Conservation (phyloP, 108 stramenopile genomes). For the Skeletonema marinoi region DNA sequence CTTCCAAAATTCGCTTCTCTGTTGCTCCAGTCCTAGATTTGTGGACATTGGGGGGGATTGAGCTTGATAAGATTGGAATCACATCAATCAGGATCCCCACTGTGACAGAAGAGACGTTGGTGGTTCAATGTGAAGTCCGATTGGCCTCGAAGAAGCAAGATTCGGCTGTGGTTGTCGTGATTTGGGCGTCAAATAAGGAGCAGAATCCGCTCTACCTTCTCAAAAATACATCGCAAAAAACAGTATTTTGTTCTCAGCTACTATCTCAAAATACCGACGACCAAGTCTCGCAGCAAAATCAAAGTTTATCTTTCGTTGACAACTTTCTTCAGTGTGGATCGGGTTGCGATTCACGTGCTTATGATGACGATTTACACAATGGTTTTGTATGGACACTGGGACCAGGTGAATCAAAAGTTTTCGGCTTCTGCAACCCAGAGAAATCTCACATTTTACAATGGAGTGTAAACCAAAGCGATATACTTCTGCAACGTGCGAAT, state of each 20-base stretch:
- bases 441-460: slow-evolving; percentile 78
- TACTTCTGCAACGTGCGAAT: slow-evolving; percentile 20
- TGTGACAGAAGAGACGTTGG: slow-evolving; percentile 41
- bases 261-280: slow-evolving; percentile 11
- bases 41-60: slow-evolving; percentile 72
- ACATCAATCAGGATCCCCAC: slow-evolving; percentile 72
- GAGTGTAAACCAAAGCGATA: slow-evolving; percentile 47
- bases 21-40: slow-evolving; percentile 32
- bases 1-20: slow-evolving; percentile 58
- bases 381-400: slow-evolving; percentile 67
- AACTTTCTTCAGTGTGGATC: neutral
- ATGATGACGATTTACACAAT: neutral
- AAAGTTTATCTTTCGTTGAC: neutral
- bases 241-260: slow-evolving; percentile 72
- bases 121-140: slow-evolving; percentile 78
- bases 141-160: slow-evolving; percentile 76
- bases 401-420: slow-evolving; percentile 63
- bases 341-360: neutral
- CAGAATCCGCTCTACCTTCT: slow-evolving; percentile 75
- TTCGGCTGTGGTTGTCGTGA: slow-evolving; percentile 73
- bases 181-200: slow-evolving; percentile 70
- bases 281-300: neutral
- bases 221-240: slow-evolving; percentile 56
- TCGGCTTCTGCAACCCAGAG: slow-evolving; percentile 84
- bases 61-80: slow-evolving; percentile 76